These are phyloP conservation scores for Gremmenia infestans DNA, from an alignment of 2,329 filamentous ascomycete genomes.

Conservation along the genomic window DNA sequence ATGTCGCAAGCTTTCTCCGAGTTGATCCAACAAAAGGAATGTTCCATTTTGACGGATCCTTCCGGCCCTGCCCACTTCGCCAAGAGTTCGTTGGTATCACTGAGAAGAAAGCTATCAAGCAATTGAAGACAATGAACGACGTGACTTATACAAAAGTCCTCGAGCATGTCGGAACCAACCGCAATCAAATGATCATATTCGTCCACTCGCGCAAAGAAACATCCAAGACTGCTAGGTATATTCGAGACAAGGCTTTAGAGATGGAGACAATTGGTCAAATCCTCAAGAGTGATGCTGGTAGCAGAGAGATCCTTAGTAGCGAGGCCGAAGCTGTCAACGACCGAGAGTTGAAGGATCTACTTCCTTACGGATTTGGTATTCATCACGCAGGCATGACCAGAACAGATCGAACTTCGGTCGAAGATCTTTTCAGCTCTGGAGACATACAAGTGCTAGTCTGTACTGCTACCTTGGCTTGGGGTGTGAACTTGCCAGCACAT, in stretches of 20 bases:
- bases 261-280: conserved; percentile 96
- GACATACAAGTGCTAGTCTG: conserved; percentile 93
- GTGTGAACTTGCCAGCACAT: conserved; percentile 95
- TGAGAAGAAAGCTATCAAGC: conserved; percentile 97
- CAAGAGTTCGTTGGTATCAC: conserved; percentile 98
- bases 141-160: conserved; percentile 97
- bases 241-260: conserved; percentile 95
- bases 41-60: conserved; percentile 95
- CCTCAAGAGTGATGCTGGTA: conserved; percentile 85
- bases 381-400: conserved; percentile 97
- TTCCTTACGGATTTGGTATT: conserved; percentile 96
- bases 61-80: conserved; percentile 85
- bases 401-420: conserved; percentile 89
- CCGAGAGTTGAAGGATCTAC: conserved; percentile 82
- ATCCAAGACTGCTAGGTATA: conserved; percentile 92
- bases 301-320: conserved; percentile 79
- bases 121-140: conserved; percentile 98
- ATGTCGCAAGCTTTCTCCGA: conserved; percentile 91
- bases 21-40: conserved; percentile 81
- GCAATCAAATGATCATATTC: conserved; percentile 98
- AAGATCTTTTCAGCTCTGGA: conserved; percentile 88
- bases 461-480: conserved; percentile 97
- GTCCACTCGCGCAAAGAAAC: conserved; percentile 98
- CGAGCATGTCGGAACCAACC: conserved; percentile 87
- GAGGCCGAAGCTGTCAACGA: conserved; percentile 81